Base-by-base conservation (phyloP, 2,329 filamentous ascomycete species). In the Alternaria consortialis region DNA sequence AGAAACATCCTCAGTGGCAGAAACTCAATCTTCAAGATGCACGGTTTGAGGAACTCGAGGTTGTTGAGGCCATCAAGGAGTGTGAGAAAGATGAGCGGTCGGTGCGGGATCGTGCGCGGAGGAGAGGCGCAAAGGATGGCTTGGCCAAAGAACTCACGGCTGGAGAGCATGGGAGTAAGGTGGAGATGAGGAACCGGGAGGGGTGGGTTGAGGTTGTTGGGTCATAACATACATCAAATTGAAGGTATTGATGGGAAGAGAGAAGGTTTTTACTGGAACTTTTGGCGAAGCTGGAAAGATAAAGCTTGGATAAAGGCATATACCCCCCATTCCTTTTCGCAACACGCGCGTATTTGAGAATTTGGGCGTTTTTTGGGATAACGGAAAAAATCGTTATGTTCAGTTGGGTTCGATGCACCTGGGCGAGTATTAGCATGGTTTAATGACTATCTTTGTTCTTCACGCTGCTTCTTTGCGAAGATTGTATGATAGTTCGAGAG, bases 11-110 rank as follows among this genome's bases (percentile, higher is more conserved):
- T 4, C 79, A 83, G 42, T 85, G 83, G 83, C 76, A 78, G 66
- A 84, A 84, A 65, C 73, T 84, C 53, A 79, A 80, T 15, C 70
- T 82, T 1, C 81, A 84, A 50, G 81, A 84, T 61, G 75, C 82
- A 2, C 68, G 81, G 4, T 82, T 81, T 46, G 83, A 85, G 62
- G 80, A 83, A 67, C 66, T 75, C 3, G 78, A 83, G 54, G 80
- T 84, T 40, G 77, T 79, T 8, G 80, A 84, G 54, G 72, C 75
- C 12, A 83, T 84, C 69, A 70, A 77, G 7, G 78, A 75, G 37
- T 73, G 84, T 44, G 81, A 84, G 59, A 78, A 77, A 51, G 81
- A 84, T 53, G 83, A 84, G 71, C 74, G 74, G 52, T 79, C 78
- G 13, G 79, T 84, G 5, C 66, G 76, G 27, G 81, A 84, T 60